Percentiles rank a stretch among this genome's conserved stretches.
Evolutionary conservation across 805 yeast genomes (phyloP).

Genomic region (Saturnispora silvae): DNA sequence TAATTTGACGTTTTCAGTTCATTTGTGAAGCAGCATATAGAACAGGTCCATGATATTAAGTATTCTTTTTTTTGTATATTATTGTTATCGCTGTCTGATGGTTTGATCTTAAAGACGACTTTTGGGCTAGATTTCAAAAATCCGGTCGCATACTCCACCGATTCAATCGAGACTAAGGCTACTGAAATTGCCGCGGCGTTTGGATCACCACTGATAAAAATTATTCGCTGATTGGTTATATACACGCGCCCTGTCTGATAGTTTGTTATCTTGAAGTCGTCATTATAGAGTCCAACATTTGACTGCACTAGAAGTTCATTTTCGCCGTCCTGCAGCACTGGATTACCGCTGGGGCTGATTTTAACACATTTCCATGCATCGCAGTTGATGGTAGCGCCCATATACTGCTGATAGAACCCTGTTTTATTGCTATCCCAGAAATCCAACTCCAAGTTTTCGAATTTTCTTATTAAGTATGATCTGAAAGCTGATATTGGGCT

Average conservation of each 20-base stretch:
- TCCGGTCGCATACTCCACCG: slow-evolving; percentile 29
- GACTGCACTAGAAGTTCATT: slow-evolving; percentile 41
- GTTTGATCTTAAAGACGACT: slow-evolving; percentile 29
- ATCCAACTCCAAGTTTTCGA: no score
- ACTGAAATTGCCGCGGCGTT: slow-evolving; percentile 9
- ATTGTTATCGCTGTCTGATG: not conserved
- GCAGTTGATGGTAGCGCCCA: slow-evolving; percentile 2
- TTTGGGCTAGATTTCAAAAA: slow-evolving; percentile 76
- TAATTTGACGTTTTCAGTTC: slow-evolving; percentile 22
- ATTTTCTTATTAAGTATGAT: no score
- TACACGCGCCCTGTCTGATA: slow-evolving; percentile 72
- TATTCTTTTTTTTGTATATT: not conserved
- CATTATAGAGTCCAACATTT: slow-evolving; percentile 70
- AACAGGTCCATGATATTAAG: slow-evolving; percentile 61
- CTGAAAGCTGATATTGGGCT: no score
- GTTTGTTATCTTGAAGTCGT: slow-evolving; percentile 48
- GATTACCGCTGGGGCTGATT: slow-evolving; percentile 26
- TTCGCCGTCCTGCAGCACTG: slow-evolving; percentile 28
- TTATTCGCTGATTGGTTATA: slow-evolving; percentile 61
- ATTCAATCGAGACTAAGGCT: slow-evolving; percentile 15
- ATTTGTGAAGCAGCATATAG: slow-evolving; percentile 76
- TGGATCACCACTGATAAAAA: slow-evolving; percentile 42
- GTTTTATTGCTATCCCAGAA: no score
- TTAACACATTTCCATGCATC: slow-evolving; percentile 17
- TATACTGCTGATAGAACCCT: not conserved